A percentile compares a stretch with the other conserved stretches of the same genome.
phyloP scores from a whole-genome alignment of 768 basidiomycete species.

The Boletus subparvulus region DNA sequence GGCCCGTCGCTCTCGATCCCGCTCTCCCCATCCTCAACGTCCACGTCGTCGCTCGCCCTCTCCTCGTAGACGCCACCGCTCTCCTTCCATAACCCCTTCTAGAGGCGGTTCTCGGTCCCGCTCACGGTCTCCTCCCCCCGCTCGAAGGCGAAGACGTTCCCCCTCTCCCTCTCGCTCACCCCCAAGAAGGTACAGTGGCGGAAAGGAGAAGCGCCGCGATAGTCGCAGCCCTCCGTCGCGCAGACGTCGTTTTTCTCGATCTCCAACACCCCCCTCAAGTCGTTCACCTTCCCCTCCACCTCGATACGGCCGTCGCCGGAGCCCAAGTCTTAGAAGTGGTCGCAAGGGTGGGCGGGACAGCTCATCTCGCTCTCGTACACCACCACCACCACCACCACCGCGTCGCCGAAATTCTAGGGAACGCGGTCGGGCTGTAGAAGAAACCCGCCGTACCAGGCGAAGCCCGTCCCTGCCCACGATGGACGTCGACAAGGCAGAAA shows the following conservation, averaged over 20 bases:
- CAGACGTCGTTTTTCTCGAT: slow-evolving; percentile 45
- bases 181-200: slow-evolving; percentile 21
- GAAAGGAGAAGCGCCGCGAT: slow-evolving; percentile 26
- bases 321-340: slow-evolving; percentile 37
- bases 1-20: slow-evolving; percentile 39
- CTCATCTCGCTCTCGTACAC: slow-evolving; percentile 38
- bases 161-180: slow-evolving; percentile 31
- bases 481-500: slow-evolving; percentile 25
- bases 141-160: slow-evolving; percentile 39
- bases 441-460: slow-evolving; percentile 25
- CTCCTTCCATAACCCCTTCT: slow-evolving; percentile 36
- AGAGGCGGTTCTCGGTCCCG: slow-evolving; percentile 41
- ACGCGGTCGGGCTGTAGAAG: slow-evolving; percentile 17
- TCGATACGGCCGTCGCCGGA: slow-evolving; percentile 47
- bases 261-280: slow-evolving; percentile 50
- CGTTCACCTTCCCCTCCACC: slow-evolving; percentile 34
- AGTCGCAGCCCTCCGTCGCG: slow-evolving; percentile 35
- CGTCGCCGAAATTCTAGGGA: slow-evolving; percentile 33
- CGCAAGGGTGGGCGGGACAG: slow-evolving; percentile 29
- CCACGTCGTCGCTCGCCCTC: slow-evolving; percentile 29
- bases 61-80: slow-evolving; percentile 28
- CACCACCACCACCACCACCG: slow-evolving; percentile 33
- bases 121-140: slow-evolving; percentile 42
- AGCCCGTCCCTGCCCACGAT: slow-evolving; percentile 26
- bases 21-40: slow-evolving; percentile 26